These are phyloP conservation scores for Nidula niveotomentosa DNA, from an alignment of 1,284 basidiomycete species.

Conservation along the genomic window DNA sequence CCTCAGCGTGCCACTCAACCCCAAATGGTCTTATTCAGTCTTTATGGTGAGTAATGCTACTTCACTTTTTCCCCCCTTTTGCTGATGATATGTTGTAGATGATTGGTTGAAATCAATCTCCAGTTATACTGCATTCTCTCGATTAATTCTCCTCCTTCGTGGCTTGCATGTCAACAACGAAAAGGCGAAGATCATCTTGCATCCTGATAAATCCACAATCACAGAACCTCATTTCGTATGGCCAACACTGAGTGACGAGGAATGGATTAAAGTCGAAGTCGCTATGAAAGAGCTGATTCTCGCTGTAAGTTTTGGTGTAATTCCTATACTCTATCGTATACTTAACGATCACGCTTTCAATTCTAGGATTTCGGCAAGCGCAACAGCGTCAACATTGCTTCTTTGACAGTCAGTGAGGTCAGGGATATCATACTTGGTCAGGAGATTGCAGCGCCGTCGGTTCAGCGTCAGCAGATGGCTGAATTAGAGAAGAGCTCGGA, in stretches of 20 bases:
- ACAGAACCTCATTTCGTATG: constrained; percentile 99
- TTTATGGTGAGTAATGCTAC: constrained; percentile 65
- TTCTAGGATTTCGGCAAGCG: constrained; percentile 94
- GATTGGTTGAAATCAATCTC: constrained; percentile 99
- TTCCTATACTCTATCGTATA: neutral
- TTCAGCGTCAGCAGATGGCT: constrained; percentile 99
- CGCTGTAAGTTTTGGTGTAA: constrained; percentile 46
- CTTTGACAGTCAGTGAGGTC: constrained; percentile 94
- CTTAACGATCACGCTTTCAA: constrained; percentile 8
- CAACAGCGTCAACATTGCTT: constrained; percentile 98
- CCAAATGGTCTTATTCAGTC: constrained; percentile 99
- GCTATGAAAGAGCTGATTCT: constrained; percentile 95
- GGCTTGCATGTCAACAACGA: constrained; percentile 99
- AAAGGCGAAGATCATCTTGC: constrained; percentile 95
- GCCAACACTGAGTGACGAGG: constrained; percentile 94
- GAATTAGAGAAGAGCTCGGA: constrained; percentile 97
- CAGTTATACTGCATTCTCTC: constrained; percentile 98
- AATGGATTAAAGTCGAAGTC: constrained; percentile 99
- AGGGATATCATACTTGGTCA: constrained; percentile 97
- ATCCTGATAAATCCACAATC: constrained; percentile 92
- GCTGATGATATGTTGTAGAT: constrained; percentile 43
- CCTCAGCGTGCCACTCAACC: constrained; percentile 89
- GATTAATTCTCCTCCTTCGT: constrained; percentile 93
- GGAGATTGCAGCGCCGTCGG: constrained; percentile 91
- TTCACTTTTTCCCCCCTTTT: too few species aligned